A percentile compares a stretch with the other conserved stretches of the same genome.
Conservation (phyloP, 345 rosid genomes). For the Gynandropsis gynandra region DNA sequence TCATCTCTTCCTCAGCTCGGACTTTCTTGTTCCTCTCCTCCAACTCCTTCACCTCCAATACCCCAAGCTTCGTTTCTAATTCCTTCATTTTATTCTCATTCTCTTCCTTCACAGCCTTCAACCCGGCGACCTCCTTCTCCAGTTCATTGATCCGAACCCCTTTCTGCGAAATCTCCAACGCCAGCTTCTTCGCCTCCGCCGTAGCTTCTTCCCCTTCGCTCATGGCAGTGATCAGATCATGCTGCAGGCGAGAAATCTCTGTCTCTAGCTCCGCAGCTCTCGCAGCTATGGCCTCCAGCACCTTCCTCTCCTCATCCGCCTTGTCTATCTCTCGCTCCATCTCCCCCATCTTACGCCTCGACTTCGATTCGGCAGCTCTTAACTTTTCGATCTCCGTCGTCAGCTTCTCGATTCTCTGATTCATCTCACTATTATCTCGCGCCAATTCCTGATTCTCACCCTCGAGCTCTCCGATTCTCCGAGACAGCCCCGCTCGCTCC, state of each 20-base stretch:
- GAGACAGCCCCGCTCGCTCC: constrained; percentile 30
- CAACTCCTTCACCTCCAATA: constrained; percentile 44
- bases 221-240: constrained; percentile 51
- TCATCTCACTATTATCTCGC: too few relatives aligned
- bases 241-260: constrained; percentile 52
- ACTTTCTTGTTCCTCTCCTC: constrained; percentile 55
- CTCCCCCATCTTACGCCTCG: constrained; percentile 31
- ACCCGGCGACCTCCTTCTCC: too few relatives aligned
- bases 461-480: constrained; percentile 49
- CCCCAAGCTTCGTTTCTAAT: constrained; percentile 55
- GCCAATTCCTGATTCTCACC: too few relatives aligned
- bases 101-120: constrained; percentile 45
- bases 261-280: constrained; percentile 60
- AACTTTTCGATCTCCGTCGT: constrained; percentile 37
- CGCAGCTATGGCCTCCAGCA: too few relatives aligned
- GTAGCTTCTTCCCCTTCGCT: too few relatives aligned
- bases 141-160: not conserved
- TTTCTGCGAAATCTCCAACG: constrained; percentile 17
- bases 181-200: constrained; percentile 31
- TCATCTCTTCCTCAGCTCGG: constrained; percentile 57
- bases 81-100: constrained; percentile 47
- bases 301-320: constrained; percentile 41
- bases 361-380: constrained; percentile 28
- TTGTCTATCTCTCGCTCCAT: constrained; percentile 44
- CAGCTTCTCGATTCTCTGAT: constrained; percentile 28